These are phyloP conservation scores for Elongisporangium undulatum DNA, from an alignment of 352 stramenopile species.

Conservation along the genomic window DNA sequence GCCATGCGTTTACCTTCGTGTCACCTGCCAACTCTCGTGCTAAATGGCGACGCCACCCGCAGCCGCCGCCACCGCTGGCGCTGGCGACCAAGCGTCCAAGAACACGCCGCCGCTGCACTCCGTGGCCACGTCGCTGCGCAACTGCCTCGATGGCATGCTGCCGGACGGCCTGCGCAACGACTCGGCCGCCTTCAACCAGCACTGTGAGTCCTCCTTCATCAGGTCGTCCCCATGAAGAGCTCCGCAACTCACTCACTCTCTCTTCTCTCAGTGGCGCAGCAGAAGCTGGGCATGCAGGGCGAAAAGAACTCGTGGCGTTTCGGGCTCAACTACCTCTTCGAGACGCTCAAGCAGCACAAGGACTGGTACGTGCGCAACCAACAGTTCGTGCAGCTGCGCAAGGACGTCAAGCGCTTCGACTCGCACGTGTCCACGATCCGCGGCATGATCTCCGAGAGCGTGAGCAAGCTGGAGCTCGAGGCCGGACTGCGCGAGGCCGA, in stretches of 20 bases:
- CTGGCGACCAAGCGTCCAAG: conserved; percentile 28
- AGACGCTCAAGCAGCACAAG: conserved; percentile 87
- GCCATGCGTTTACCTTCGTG: neutral
- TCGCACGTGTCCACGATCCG: conserved; percentile 65
- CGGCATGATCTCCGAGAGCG: conserved; percentile 69
- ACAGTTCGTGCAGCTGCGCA: conserved; percentile 84
- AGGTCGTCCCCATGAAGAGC: neutral
- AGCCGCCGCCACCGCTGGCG: neutral
- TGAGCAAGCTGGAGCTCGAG: conserved; percentile 83
- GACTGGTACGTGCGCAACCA: conserved; percentile 88
- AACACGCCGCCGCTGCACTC: conserved; percentile 79
- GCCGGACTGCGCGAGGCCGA: conserved; percentile 77
- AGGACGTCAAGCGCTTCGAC: conserved; percentile 80
- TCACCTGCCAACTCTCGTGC: neutral
- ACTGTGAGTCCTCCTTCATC: conserved; percentile 32
- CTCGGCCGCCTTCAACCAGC: conserved; percentile 59
- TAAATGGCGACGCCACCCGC: neutral
- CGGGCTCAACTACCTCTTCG: conserved; percentile 86
- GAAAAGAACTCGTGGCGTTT: conserved; percentile 89
- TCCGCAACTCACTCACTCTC: conserved; percentile 1
- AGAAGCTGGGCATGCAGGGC: conserved; percentile 66
- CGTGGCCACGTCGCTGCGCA: conserved; percentile 75
- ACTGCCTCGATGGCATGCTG: conserved; percentile 82
- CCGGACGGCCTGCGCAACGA: conserved; percentile 83
- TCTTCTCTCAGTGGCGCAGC: conserved; percentile 47